These are phyloP conservation scores for Tetracentron sinense DNA, from an alignment of 164 flowering plant genomes.

Conservation along the genomic window DNA sequence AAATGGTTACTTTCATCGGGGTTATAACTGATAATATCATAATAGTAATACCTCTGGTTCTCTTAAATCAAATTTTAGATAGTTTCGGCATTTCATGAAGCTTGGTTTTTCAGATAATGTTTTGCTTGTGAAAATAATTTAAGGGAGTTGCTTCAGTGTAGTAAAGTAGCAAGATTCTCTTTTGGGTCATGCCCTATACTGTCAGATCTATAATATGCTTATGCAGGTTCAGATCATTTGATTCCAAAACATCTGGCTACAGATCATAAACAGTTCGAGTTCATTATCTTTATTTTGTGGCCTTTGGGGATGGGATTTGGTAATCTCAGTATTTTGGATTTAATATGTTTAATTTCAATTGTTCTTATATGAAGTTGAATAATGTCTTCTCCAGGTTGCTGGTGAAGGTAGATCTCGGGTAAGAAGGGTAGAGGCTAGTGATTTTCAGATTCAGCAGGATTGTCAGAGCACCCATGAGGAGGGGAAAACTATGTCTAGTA, in stretches of 20 bases:
- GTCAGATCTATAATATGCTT: background rate
- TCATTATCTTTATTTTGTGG: background rate
- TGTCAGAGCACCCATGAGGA: conserved; percentile 1
- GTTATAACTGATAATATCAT: too few relatives aligned
- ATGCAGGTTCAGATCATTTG: background rate
- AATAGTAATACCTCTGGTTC: too few relatives aligned
- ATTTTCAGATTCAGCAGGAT: conserved; percentile 8
- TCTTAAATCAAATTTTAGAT: too few relatives aligned
- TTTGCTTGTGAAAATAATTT: too few relatives aligned
- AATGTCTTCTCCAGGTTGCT: conserved; percentile 22
- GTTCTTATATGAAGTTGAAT: background rate
- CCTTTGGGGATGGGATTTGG: background rate
- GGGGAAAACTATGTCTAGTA: conserved; percentile 11
- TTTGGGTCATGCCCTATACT: background rate
- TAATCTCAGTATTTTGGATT: background rate
- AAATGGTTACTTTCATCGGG: background rate
- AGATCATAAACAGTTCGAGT: background rate
- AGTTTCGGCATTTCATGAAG: too few relatives aligned
- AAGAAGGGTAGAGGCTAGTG: conserved; percentile 7
- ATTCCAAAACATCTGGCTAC: background rate
- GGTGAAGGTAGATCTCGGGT: conserved; percentile 5
- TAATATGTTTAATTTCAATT: too few relatives aligned
- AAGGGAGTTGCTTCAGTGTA: background rate
- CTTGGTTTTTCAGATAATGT: too few relatives aligned
- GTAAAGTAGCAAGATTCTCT: too few relatives aligned